Evolutionary conservation across 1,284 basidiomycete species (phyloP), one percentile per base, ranked within the genome.

Genomic region (Athelia sp.): DNA sequence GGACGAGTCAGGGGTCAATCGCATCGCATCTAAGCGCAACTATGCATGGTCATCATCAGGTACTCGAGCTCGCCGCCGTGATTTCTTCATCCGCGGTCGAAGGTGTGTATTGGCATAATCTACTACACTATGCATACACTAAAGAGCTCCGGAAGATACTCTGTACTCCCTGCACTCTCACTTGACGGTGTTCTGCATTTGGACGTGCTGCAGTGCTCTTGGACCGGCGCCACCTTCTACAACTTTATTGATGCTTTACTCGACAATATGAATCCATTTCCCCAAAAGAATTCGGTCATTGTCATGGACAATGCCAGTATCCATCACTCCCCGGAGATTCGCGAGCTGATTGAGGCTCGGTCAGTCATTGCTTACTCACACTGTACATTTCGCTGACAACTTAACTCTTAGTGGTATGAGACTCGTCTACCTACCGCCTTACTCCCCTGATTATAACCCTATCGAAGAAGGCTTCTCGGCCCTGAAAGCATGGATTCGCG

Each of bases 231-330:
- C 1, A 24, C 36, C 8, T 66, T 64, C 47, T 15, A 35, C 11
- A 31, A 50, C 0, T 69, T 66, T 38, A 54, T 70, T 11, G 36
- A 55, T 1, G 29, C 29, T 1, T 18, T 67, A 1, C 57, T 69
- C 0, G 50, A 56, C 2, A 19, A 52, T 3, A 70, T 68, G 66
- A 50, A 64, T 10, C 62, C 61, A 17, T 67, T 50, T 38, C 65
- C 64, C 2, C 45, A 26, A 2, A 47, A 49, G 13, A 66, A 69
- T 34, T 69, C 65, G 2, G 67, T 70, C 1, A 34, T 71, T 29
- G 55, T 69, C 13, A 63, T 69, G 60, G 68, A 70, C 53, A 69
- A 70, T 53, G 59, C 61, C n/a, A 45, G 54, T 9, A 66, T 67
- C 32, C 68, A 70, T 50, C 56, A 67, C 21, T 31, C 52, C 26